Evolutionary conservation across 345 rosid species (phyloP), one percentile per base, ranked within the genome.

Genomic region (Lagerstroemia speciosa): DNA sequence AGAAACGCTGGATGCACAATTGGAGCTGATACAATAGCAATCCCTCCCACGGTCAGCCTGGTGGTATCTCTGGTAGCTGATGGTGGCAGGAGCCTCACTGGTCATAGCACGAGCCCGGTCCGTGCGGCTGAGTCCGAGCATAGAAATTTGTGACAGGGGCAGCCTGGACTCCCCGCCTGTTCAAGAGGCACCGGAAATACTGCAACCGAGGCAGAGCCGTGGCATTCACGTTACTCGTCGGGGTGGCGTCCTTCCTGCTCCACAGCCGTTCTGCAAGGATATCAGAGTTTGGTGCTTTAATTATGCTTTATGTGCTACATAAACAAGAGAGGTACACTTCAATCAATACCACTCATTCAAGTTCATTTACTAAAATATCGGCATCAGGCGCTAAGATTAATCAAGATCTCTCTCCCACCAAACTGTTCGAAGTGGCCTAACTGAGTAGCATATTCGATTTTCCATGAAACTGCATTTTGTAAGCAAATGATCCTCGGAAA

Each of bases 151-250:
- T 62, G 34, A 84, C 92, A 0, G 99, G 97, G 78, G 96, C 96
- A 8, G 98, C 97, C 63, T 75, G 85, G 71, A 91, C 80, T 60
- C 97, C 98, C 0, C 97, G 90, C 65, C 82, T 72, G 73, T 87
- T 89, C 83, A 94, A 60, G 40, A 91, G 83, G 87, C 99, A 94
- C 78, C 98, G 78, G 85, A 94, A 89, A 81, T 91, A 87, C 43
- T 83, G 96, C 22, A 88, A 66, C n/a, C 96, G 86, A 0, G 93
- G 95, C 75, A 84, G 72, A 67, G 80, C 88, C 0, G 90, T 84
- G 76, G 68, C 33, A 38, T 75, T 83, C 46, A 85, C 66, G 55
- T 83, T 83, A 34, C 78, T 82, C 0, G 76, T 16, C 2, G 96
- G 83, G 69, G 76, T 84, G 14, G 82, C 72, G 73, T 86, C 90